Percentiles rank a stretch among this genome's conserved stretches.
These are phyloP conservation scores for Thymus quinquecostatus DNA, from an alignment of 257 asterid species.

Conservation along the genomic window DNA sequence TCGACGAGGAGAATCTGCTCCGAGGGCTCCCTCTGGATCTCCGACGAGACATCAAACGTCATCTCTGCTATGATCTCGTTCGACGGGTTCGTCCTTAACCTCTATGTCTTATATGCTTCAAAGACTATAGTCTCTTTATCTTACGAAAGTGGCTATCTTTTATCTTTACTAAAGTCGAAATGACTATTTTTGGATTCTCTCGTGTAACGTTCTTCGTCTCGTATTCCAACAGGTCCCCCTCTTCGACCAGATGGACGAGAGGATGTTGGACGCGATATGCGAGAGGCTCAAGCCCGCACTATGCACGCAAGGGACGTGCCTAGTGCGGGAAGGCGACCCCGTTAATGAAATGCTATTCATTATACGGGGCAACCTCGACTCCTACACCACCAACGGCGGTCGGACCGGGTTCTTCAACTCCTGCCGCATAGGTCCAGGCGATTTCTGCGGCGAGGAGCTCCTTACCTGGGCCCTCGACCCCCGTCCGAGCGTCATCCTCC, in stretches of 20 bases:
- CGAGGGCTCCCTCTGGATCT: constrained; percentile 90
- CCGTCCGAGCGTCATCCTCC: constrained; percentile 78
- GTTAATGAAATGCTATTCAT: constrained; percentile 91
- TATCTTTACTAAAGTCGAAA: too few relatives aligned
- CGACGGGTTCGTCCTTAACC: constrained; percentile 63
- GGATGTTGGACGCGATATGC: constrained; percentile 93
- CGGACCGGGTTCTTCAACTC: constrained; percentile 96
- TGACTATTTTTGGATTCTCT: too few relatives aligned
- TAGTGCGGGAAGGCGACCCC: constrained; percentile 92
- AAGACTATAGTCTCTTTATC: neutral
- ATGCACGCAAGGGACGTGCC: constrained; percentile 77
- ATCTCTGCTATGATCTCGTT: constrained; percentile 91
- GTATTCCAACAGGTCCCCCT: constrained; percentile 68
- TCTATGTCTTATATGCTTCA: neutral
- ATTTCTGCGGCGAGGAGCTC: constrained; percentile 96
- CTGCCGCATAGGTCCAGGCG: constrained; percentile 80
- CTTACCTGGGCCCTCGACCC: constrained; percentile 98
- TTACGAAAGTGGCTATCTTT: too few relatives aligned
- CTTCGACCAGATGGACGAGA: constrained; percentile 91
- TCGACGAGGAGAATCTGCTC: constrained; percentile 81
- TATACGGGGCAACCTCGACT: constrained; percentile 90
- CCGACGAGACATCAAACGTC: constrained; percentile 94
- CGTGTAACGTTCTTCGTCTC: neutral
- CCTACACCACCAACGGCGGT: constrained; percentile 93
- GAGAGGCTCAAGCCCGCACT: constrained; percentile 92